Conservation (phyloP, 2,329 filamentous ascomycete species). For the Diplodia scrobiculata region DNA sequence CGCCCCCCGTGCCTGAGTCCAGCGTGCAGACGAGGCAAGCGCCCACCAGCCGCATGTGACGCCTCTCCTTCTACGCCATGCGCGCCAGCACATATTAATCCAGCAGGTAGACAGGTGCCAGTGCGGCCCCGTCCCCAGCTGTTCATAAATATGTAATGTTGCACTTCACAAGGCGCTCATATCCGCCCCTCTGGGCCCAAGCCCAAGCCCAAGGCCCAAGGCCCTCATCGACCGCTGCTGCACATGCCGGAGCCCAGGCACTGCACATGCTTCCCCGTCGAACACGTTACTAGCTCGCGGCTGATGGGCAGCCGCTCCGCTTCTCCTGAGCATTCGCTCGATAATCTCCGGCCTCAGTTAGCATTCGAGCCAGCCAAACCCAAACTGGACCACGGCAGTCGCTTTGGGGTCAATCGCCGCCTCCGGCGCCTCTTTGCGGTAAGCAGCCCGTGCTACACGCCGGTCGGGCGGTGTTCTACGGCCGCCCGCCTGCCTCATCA, state of each 20-base stretch:
- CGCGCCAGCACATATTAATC: slow-evolving; percentile 26
- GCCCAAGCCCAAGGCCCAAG: background rate
- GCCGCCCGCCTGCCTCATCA: slow-evolving; percentile 20
- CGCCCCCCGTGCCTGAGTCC: slow-evolving; percentile 9
- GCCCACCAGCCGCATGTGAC: slow-evolving; percentile 13
- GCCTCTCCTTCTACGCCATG: slow-evolving; percentile 21
- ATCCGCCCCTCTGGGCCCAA: slow-evolving; percentile 11
- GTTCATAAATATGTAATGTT: slow-evolving; percentile 5
- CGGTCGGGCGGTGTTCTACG: slow-evolving; percentile 12
- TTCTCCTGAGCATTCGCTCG: background rate
- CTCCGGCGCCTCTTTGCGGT: slow-evolving; percentile 15
- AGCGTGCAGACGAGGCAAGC: background rate
- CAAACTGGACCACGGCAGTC: slow-evolving; percentile 19
- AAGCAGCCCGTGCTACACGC: slow-evolving; percentile 19
- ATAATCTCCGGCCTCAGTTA: background rate
- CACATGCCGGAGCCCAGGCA: background rate
- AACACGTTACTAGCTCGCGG: background rate
- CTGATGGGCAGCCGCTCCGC: background rate
- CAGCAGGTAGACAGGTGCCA: slow-evolving; percentile 17
- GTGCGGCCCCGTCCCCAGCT: slow-evolving; percentile 2
- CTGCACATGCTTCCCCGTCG: background rate
- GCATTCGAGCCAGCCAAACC: slow-evolving; percentile 12
- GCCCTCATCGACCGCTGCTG: background rate
- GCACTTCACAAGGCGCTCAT: slow-evolving; percentile 7
- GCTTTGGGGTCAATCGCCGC: slow-evolving; percentile 1